phyloP scores from a whole-genome alignment of 2,329 filamentous ascomycete genomes.

The Dothideomycetidae sp. region DNA sequence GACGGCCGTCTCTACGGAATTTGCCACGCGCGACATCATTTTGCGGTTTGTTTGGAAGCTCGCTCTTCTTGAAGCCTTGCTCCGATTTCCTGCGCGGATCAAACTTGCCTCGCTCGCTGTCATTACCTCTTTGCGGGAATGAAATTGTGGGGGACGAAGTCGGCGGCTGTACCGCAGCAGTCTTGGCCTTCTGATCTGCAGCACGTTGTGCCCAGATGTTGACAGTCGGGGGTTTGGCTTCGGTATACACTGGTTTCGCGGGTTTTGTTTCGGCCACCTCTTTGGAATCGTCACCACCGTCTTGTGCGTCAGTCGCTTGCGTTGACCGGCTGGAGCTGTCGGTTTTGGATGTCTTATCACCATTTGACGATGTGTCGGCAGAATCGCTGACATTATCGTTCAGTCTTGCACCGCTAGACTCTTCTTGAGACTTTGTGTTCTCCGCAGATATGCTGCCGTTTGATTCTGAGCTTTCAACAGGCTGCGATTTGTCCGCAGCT shows the following conservation, averaged over 20 bases:
- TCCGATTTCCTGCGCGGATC: constrained; percentile 5
- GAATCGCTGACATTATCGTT: neutral
- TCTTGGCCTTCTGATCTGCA: constrained; percentile 47
- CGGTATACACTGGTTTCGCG: constrained; percentile 52
- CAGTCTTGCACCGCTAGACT: neutral
- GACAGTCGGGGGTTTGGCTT: constrained; percentile 67
- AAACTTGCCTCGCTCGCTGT: constrained; percentile 5
- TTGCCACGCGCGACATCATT: constrained; percentile 6
- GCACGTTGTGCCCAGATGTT: constrained; percentile 80
- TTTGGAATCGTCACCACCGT: constrained; percentile 34
- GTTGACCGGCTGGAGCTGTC: constrained; percentile 14
- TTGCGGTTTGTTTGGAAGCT: neutral
- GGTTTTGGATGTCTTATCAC: constrained; percentile 17
- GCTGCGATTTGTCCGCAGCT: constrained; percentile 9
- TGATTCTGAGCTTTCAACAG: neutral
- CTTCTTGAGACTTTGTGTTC: neutral
- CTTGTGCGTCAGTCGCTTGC: constrained; percentile 21
- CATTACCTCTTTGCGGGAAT: constrained; percentile 1
- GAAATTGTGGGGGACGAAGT: neutral
- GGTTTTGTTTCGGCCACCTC: constrained; percentile 41
- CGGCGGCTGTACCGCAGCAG: constrained; percentile 17
- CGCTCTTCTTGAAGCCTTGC: constrained; percentile 7
- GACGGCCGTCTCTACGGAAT: neutral
- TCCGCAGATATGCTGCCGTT: neutral
- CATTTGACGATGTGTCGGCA: neutral